phyloP scores from a whole-genome alignment of 148 eudicot species.

The Pharnaceum exiguum region DNA sequence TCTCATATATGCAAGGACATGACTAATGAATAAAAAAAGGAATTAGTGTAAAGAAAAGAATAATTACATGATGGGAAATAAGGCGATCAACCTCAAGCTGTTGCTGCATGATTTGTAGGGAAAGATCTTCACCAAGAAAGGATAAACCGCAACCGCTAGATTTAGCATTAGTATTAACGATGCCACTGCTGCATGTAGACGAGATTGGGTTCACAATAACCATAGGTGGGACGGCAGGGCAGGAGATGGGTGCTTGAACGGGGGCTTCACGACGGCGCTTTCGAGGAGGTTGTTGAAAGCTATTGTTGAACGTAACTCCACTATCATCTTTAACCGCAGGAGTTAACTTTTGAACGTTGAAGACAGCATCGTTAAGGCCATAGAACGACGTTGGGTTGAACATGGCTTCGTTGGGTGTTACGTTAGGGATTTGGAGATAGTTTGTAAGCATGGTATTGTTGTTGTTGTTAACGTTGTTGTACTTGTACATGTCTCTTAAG shows the following conservation, averaged over 20 bases:
- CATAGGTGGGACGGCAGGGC: neutral
- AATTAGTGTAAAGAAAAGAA: neutral
- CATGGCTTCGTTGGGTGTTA: no score
- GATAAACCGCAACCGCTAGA: no score
- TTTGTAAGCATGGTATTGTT: no score
- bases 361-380: constrained; percentile 15
- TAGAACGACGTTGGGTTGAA: no score
- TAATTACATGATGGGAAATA: constrained; percentile 57
- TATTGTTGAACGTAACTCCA: constrained; percentile 44
- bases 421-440: no score
- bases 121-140: constrained; percentile 65
- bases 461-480: no score
- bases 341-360: neutral
- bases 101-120: constrained; percentile 55
- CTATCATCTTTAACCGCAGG: constrained; percentile 51
- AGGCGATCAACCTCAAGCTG: constrained; percentile 60
- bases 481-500: no score
- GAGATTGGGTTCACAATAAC: neutral
- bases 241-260: constrained; percentile 25
- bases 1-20: no score
- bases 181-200: neutral
- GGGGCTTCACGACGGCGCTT: constrained; percentile 41
- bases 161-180: neutral
- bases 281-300: constrained; percentile 12
- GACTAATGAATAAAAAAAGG: no score